Evolutionary conservation across 768 basidiomycete species (phyloP), one percentile per base, ranked within the genome.

Genomic region (Termitomyces sp.): DNA sequence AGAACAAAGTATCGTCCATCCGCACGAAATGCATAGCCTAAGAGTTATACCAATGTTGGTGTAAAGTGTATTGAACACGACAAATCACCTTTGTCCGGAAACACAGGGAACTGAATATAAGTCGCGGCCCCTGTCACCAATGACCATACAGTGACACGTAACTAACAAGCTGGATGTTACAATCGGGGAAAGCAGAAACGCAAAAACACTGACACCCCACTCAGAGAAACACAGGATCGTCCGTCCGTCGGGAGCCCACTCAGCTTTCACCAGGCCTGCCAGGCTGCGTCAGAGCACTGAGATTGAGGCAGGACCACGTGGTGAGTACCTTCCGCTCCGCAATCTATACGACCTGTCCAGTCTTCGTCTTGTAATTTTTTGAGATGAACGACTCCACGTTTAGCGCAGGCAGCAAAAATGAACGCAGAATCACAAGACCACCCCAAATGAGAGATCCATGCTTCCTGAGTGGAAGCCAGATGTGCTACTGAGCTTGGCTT

Each of bases 361-460:
- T 79, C 75, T 64, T 93, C 91, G 64, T 92, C 88, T 23, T 84
- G 78, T 61, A 96, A 75, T 58, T 88, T 91, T 70, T 86, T 86
- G 39, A 94, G 80, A 66, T 87, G 84, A 14, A 91, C 88, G 25
- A 85, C 70, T 3, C 88, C 87, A 47, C 73, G 70, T 62, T 84
- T 86, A n/a, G 84, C 79, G 62, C 84, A 91, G 21, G 86, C 89
- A 14, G 89, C 91, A 16, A 96, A 73, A 55, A 97, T 76, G 66
- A 90, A 91, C 68, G 92, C 88, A 1, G 93, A 91, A 66, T 96
- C 93, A 64, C 81, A 84, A 17, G 92, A 92, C 93, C 93, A 98
- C 6, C 79, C 84, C 3, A 89, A 75, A 62, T 89, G 86, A 17
- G 91, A 86, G 63, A 96, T 85, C 69, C 75, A 78, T 16, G 66